Conservation (phyloP, 768 basidiomycete genomes). For the Lyophyllum atratum region DNA sequence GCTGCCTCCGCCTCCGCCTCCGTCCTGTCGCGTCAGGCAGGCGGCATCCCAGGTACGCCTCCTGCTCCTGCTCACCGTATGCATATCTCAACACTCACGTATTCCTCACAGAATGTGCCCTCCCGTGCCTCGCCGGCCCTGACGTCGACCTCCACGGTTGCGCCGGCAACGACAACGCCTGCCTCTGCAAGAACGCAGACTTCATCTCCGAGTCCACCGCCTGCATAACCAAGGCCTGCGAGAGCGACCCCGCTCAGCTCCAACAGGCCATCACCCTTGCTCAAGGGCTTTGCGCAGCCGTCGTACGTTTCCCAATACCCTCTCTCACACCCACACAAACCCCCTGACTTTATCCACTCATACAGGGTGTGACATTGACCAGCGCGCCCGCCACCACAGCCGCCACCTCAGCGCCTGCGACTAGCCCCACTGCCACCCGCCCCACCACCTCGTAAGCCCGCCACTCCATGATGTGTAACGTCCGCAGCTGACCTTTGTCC, state of each 20-base stretch:
- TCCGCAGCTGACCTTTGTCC: conserved; percentile 1
- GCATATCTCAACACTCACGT: background rate
- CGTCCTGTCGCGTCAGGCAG: conserved; percentile 38
- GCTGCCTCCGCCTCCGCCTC: conserved; percentile 38
- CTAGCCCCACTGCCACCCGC: conserved; percentile 6
- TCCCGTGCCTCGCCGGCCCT: conserved; percentile 40
- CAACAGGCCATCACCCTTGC: conserved; percentile 41
- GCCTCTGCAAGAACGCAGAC: conserved; percentile 52
- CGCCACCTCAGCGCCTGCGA: conserved; percentile 1
- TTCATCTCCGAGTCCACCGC: conserved; percentile 48
- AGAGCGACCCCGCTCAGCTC: conserved; percentile 48
- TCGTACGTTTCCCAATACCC: conserved; percentile 39
- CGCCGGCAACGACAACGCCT: conserved; percentile 47
- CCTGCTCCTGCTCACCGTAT: background rate
- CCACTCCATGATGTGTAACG: too few relatives aligned
- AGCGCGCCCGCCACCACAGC: conserved; percentile 17
- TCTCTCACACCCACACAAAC: background rate
- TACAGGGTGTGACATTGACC: conserved; percentile 57
- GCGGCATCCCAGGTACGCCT: conserved; percentile 40
- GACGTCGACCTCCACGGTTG: conserved; percentile 48
- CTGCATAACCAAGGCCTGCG: conserved; percentile 54
- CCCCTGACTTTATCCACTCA: background rate
- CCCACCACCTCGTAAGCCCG: conserved; percentile 11
- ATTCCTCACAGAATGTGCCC: conserved; percentile 48
- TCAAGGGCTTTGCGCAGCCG: conserved; percentile 43